Base-by-base conservation (phyloP, 2,329 filamentous ascomycete species). In the Sclerotinia minor region DNA sequence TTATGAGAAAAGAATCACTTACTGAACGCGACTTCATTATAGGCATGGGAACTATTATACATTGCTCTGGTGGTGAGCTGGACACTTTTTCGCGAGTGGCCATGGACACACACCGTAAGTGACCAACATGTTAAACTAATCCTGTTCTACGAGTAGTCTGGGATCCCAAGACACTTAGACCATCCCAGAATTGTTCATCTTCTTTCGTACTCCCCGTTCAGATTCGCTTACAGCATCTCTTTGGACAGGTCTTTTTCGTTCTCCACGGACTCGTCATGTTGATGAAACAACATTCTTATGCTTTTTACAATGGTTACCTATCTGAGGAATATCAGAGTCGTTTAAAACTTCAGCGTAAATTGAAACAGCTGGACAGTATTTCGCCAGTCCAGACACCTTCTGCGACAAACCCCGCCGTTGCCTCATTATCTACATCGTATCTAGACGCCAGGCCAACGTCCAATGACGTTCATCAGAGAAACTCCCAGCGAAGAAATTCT, bases 211-310 rank as follows among this genome's bases (percentile, higher is more conserved):
- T 19, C 9, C n/a, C 26, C 17, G 17, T 57, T 47, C 0, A 26
- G 26, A 26, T 58, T 65, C 52, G 50, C 52, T 65, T 65, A 58
- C n/a, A 49, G 44, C 19, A 65, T 38, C 19, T 9, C 32, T 32
- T 26, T 38, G 29, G 26, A 5, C 19, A 66, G 65, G 65, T 67
- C 24, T 92, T 91, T 77, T 90, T 92, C 63, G 87, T 91, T 13
- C 80, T 94, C 24, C 90, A 94, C 75, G 87, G 87, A 19, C 79
- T 94, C 67, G 86, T 90, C 3, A 89, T 93, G 83, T 76, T 94
- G 32, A 94, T 94, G 91, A 94, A 94, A 80, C 90, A 92, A 78
- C 91, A 93, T 76, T 90, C 71, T 21, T n/a, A 38, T 11, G 32
- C 60, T 21, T 35, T 60, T 71, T 74, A 92, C 78, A 94, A 93